phyloP scores from a whole-genome alignment of 2,329 filamentous ascomycete species.

The Claviceps lovelessii region DNA sequence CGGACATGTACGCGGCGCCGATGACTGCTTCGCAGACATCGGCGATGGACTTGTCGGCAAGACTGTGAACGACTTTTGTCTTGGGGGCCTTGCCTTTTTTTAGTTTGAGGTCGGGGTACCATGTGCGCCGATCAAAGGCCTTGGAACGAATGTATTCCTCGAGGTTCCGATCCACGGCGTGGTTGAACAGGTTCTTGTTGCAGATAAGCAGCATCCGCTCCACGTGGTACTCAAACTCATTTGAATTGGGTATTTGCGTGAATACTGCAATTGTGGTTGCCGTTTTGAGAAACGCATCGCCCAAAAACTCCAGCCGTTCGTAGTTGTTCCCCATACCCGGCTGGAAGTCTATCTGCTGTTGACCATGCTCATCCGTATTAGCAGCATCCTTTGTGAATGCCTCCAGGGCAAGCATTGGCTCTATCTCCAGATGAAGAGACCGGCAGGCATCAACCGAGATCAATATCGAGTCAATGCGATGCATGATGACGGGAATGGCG shows the following conservation, averaged over 20 bases:
- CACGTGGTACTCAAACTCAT: slow-evolving; percentile 80
- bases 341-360: slow-evolving; percentile 58
- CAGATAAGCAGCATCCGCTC: slow-evolving; percentile 82
- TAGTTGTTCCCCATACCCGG: slow-evolving; percentile 88
- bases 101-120: slow-evolving; percentile 75
- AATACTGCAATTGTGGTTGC: slow-evolving; percentile 82
- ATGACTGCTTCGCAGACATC: slow-evolving; percentile 93
- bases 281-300: slow-evolving; percentile 91
- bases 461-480: slow-evolving; percentile 67
- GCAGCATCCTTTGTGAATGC: slow-evolving; percentile 87
- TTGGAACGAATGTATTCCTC: slow-evolving; percentile 70
- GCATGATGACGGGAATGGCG: slow-evolving; percentile 69
- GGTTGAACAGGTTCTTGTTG: slow-evolving; percentile 78
- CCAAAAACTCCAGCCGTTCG: slow-evolving; percentile 83
- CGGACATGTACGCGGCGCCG: slow-evolving; percentile 58
- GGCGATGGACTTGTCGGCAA: slow-evolving; percentile 81
- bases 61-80: slow-evolving; percentile 38
- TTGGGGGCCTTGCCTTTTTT: slow-evolving; percentile 53
- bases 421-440: slow-evolving; percentile 48
- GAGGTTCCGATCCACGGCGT: slow-evolving; percentile 50
- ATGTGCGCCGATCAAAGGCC: slow-evolving; percentile 65
- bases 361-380: slow-evolving; percentile 58
- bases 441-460: slow-evolving; percentile 64
- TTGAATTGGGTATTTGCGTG: slow-evolving; percentile 57
- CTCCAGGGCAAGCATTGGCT: slow-evolving; percentile 61